Conservation (phyloP, 495 filamentous ascomycete genomes). For the Talaromyces nanjingensis region DNA sequence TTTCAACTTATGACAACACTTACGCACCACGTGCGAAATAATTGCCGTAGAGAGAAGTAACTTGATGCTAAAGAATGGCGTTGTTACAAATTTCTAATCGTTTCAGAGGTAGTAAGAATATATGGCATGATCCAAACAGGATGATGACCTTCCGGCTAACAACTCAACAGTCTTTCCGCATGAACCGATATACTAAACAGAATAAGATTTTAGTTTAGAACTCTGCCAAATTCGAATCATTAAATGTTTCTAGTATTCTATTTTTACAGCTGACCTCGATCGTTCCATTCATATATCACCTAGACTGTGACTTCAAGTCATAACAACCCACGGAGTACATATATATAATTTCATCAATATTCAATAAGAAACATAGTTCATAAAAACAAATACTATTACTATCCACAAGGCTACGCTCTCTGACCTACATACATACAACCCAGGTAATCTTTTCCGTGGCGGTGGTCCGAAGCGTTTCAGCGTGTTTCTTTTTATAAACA, state of each 20-base stretch:
- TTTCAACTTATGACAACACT: not conserved
- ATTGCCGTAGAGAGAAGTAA: not conserved
- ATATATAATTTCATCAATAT: not conserved
- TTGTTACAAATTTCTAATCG: not conserved
- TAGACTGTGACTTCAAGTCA: not conserved
- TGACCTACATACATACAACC: not conserved
- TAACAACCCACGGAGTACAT: not conserved
- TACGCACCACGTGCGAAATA: not conserved
- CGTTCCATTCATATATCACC: not conserved
- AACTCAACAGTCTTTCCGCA: not conserved
- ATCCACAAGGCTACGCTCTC: not conserved
- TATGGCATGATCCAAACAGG: not conserved
- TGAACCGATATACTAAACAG: not conserved
- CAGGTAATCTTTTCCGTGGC: not conserved
- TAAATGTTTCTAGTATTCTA: not conserved
- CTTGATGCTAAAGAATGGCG: not conserved
- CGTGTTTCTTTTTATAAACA: not conserved
- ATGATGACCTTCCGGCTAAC: not conserved
- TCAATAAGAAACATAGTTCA: not conserved
- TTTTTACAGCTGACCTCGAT: not conserved
- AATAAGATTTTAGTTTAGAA: not conserved
- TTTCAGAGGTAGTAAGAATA: not conserved
- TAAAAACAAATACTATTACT: not conserved
- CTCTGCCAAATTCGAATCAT: not conserved
- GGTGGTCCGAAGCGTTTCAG: not conserved